Evolutionary conservation across 345 rosid genomes (phyloP).

Genomic region (Mallotus nudiflorus): DNA sequence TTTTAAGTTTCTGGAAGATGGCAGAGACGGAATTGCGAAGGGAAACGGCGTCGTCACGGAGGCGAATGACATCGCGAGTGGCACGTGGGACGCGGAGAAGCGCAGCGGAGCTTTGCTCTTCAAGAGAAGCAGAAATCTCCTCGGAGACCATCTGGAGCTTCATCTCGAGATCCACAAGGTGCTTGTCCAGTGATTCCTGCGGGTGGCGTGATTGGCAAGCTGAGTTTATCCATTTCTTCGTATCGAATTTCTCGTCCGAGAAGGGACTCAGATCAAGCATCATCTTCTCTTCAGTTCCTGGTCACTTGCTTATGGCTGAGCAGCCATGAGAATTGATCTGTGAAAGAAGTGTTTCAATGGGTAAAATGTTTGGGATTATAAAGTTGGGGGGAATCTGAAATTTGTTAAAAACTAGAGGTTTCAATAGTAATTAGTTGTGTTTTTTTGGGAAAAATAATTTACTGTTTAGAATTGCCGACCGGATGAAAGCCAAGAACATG

Average conservation of each 20-base stretch:
- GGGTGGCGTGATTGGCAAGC: slow-evolving; percentile 80
- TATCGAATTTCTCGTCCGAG: slow-evolving; percentile 93
- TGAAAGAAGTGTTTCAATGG: too few relatives aligned
- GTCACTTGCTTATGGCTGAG: background rate
- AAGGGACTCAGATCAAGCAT: slow-evolving; percentile 96
- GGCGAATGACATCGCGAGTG: slow-evolving; percentile 87
- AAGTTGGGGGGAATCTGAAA: too few relatives aligned
- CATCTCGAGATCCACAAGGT: slow-evolving; percentile 95
- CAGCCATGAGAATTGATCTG: background rate
- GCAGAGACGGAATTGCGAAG: slow-evolving; percentile 76
- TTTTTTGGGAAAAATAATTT: too few relatives aligned
- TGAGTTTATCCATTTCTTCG: slow-evolving; percentile 91
- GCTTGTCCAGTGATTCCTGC: slow-evolving; percentile 83
- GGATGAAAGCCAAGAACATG: too few relatives aligned
- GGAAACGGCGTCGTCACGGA: slow-evolving; percentile 88
- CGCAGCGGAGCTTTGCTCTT: slow-evolving; percentile 85
- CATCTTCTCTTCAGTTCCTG: slow-evolving; percentile 27
- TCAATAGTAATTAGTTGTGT: too few relatives aligned
- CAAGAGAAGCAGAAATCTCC: slow-evolving; percentile 94
- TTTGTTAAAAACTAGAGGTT: too few relatives aligned
- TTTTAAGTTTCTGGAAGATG: slow-evolving; percentile 89
- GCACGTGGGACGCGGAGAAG: slow-evolving; percentile 97
- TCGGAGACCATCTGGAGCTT: slow-evolving; percentile 98
- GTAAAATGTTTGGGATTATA: too few relatives aligned
- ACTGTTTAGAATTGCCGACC: too few relatives aligned